Conservation (phyloP, 2,329 filamentous ascomycete species). For the Penicillium sp. region DNA sequence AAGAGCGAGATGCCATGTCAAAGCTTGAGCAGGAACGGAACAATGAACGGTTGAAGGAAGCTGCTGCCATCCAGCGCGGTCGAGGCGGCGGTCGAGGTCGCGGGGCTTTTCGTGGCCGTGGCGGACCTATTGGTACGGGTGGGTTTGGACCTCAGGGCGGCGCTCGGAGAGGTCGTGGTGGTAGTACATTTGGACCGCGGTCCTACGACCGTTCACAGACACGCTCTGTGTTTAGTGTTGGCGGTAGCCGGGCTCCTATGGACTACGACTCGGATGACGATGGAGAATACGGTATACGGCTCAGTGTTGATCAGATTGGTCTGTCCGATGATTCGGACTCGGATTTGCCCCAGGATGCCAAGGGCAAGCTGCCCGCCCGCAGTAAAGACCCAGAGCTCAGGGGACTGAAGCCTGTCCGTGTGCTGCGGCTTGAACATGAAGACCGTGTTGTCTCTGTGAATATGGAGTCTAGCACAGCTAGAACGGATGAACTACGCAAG, state of each 20-base stretch:
- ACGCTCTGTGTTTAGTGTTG: constrained; percentile 31
- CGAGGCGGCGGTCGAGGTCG: constrained; percentile 37
- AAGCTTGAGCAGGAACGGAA: constrained; percentile 47
- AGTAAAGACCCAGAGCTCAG: constrained; percentile 23
- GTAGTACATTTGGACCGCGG: constrained; percentile 13
- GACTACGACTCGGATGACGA: constrained; percentile 51
- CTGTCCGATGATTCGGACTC: constrained; percentile 48
- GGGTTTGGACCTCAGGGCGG: constrained; percentile 18
- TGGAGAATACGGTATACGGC: constrained; percentile 48
- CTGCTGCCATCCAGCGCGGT: constrained; percentile 43
- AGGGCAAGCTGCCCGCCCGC: constrained; percentile 40
- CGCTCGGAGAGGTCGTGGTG: constrained; percentile 32
- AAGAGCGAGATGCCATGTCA: constrained; percentile 50
- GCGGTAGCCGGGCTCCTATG: constrained; percentile 23
- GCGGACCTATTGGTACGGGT: constrained; percentile 29
- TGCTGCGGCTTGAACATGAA: constrained; percentile 60
- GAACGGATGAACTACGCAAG: constrained; percentile 46
- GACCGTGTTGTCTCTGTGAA: constrained; percentile 59
- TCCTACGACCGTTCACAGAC: constrained; percentile 5
- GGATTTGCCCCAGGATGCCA: constrained; percentile 26
- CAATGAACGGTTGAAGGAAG: constrained; percentile 44
- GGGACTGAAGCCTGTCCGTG: constrained; percentile 57
- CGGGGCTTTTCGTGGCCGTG: constrained; percentile 36
- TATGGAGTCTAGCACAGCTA: constrained; percentile 55
- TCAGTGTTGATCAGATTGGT: constrained; percentile 63